Conservation (phyloP, 1,284 basidiomycete species). For the Neotropicomus parvogracilis region DNA sequence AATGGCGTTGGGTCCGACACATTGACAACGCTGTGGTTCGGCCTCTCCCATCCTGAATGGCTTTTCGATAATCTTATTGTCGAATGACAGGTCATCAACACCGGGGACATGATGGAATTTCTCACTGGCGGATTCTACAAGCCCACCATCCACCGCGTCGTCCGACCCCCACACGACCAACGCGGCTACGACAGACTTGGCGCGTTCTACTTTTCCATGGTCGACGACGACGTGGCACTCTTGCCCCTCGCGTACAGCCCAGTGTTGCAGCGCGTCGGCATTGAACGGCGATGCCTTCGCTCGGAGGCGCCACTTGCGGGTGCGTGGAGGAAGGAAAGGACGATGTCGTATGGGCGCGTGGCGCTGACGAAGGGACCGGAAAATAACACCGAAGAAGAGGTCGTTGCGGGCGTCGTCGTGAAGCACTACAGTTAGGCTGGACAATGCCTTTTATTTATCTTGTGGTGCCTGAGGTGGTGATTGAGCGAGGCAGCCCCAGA, state of each 20-base stretch:
- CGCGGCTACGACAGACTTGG: slow-evolving; percentile 38
- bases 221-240: slow-evolving; percentile 33
- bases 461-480: too few species aligned
- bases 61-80: background rate
- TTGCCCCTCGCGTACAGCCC: slow-evolving; percentile 29
- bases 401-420: slow-evolving; percentile 40
- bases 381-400: slow-evolving; percentile 39
- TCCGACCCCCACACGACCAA: slow-evolving; percentile 43
- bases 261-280: slow-evolving; percentile 29
- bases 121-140: slow-evolving; percentile 49
- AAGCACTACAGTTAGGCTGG: slow-evolving; percentile 40
- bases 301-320: slow-evolving; percentile 20
- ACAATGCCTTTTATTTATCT: too few species aligned
- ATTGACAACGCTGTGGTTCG: slow-evolving; percentile 41
- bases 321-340: slow-evolving; percentile 37
- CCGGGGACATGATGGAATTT: slow-evolving; percentile 55
- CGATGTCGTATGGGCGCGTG: slow-evolving; percentile 36
- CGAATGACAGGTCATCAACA: slow-evolving; percentile 39
- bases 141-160: slow-evolving; percentile 44
- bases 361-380: slow-evolving; percentile 32
- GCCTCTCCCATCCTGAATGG: background rate
- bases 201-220: slow-evolving; percentile 40
- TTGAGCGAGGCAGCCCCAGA: too few species aligned
- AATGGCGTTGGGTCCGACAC: slow-evolving; percentile 57
- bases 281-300: slow-evolving; percentile 32